Evolutionary conservation across 1,284 basidiomycete genomes (phyloP).

Genomic region (Fomitiporia mediterranea): DNA sequence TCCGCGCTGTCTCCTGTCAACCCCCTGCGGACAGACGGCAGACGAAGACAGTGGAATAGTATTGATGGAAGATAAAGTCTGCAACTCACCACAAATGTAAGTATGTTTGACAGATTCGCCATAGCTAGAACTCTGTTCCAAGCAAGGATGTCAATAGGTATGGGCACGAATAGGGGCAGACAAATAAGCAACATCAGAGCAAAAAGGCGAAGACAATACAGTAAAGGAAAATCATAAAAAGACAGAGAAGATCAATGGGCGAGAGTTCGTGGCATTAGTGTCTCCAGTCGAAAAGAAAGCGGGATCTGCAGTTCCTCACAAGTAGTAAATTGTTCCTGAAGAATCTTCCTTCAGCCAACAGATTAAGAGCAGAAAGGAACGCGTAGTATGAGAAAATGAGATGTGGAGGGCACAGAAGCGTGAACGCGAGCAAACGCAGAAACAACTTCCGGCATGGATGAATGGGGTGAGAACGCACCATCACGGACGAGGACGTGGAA

Average conservation of each 20-base stretch:
- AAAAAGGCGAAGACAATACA: neutral
- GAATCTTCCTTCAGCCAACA: neutral
- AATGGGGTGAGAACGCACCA: conserved; percentile 4
- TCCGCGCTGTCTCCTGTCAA: neutral
- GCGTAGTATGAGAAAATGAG: too few relatives aligned
- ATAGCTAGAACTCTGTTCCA: conserved; percentile 6
- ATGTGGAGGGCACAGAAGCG: too few relatives aligned
- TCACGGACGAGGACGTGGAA: conserved; percentile 17
- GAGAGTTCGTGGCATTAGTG: neutral
- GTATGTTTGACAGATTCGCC: conserved; percentile 16
- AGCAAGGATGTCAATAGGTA: neutral
- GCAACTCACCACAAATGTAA: conserved; percentile 13
- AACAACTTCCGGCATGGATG: too few relatives aligned
- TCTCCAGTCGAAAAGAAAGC: neutral
- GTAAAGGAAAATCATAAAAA: neutral
- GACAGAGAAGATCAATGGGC: too few relatives aligned
- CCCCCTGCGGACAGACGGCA: neutral
- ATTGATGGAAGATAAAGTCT: neutral
- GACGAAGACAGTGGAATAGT: neutral
- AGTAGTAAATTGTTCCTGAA: conserved; percentile 18
- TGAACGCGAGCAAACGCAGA: too few relatives aligned
- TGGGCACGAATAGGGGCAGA: neutral
- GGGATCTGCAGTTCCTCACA: conserved; percentile 7
- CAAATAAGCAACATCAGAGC: neutral
- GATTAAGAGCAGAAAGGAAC: too few relatives aligned